These are phyloP conservation scores for Saccharomyces mikatae DNA, from an alignment of 805 yeast genomes.

Conservation along the genomic window DNA sequence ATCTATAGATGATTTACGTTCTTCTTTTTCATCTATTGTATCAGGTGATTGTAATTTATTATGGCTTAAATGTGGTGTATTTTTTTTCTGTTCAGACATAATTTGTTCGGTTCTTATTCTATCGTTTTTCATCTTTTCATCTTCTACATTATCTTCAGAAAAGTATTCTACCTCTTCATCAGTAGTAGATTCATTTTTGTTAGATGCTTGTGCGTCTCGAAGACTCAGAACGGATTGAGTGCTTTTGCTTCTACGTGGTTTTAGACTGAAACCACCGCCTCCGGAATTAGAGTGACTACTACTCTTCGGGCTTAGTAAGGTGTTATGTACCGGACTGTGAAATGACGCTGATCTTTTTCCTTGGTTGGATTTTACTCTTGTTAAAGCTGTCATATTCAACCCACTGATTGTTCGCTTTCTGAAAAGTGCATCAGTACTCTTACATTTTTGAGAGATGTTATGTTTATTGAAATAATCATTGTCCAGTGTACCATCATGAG, in stretches of 20 bases:
- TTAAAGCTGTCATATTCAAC: conserved; percentile 28
- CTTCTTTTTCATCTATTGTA: neutral
- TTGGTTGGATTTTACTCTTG: conserved; percentile 20
- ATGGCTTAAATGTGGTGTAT: neutral
- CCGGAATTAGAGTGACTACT: conserved; percentile 4
- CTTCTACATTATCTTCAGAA: conserved; percentile 29
- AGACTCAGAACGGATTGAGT: conserved; percentile 24
- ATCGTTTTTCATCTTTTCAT: conserved; percentile 1
- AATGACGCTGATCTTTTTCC: conserved; percentile 3
- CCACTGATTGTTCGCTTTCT: conserved; percentile 26
- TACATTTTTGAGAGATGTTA: conserved; percentile 18
- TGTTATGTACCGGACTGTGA: neutral
- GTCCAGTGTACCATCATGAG: conserved; percentile 20
- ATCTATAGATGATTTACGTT: neutral
- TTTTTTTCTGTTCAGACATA: neutral
- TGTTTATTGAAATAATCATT: conserved; percentile 4
- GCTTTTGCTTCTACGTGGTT: conserved; percentile 25
- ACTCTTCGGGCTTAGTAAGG: neutral
- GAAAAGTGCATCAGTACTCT: conserved; percentile 25
- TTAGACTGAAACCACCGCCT: conserved; percentile 16
- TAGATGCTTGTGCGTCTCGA: conserved; percentile 19
- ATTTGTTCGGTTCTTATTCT: conserved; percentile 2
- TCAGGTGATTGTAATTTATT: neutral
- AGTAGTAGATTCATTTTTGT: conserved; percentile 18
- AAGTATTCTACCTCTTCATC: conserved; percentile 39